phyloP scores from a whole-genome alignment of 345 rosid genomes.

The Ceriops zippeliana region DNA sequence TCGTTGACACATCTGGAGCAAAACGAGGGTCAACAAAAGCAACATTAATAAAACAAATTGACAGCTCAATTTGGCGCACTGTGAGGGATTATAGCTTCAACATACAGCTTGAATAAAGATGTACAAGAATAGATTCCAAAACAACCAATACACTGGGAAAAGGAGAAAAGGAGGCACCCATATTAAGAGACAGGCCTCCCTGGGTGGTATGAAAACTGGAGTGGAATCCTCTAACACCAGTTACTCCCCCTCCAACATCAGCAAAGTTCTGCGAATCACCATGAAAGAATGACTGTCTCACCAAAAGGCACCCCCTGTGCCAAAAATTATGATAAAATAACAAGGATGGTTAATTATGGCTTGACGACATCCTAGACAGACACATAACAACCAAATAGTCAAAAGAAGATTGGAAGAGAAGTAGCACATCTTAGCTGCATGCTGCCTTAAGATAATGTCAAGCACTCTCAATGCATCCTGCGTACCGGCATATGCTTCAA shows the following conservation, averaged over 20 bases:
- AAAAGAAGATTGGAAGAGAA: slow-evolving; percentile 5
- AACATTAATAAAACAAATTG: background rate
- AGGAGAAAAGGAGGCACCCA: slow-evolving; percentile 42
- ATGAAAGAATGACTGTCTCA: slow-evolving; percentile 78
- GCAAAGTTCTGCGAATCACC: slow-evolving; percentile 39
- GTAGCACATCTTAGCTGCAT: slow-evolving; percentile 62
- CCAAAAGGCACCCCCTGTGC: slow-evolving; percentile 79
- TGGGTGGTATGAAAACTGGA: slow-evolving; percentile 85
- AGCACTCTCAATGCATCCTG: slow-evolving; percentile 82
- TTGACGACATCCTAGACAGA: background rate
- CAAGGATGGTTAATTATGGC: background rate
- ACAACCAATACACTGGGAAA: slow-evolving; percentile 1
- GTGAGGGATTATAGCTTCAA: background rate
- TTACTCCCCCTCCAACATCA: slow-evolving; percentile 71
- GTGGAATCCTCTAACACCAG: slow-evolving; percentile 68
- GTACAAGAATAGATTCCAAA: slow-evolving; percentile 5
- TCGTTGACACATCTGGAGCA: slow-evolving; percentile 67
- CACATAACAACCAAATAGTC: slow-evolving; percentile 8
- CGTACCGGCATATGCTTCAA: slow-evolving; percentile 37
- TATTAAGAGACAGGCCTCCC: slow-evolving; percentile 77
- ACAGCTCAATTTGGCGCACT: background rate
- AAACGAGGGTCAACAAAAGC: background rate
- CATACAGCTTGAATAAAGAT: slow-evolving; percentile 1
- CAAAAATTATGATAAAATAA: slow-evolving; percentile 11
- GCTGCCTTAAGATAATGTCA: slow-evolving; percentile 75